Percentiles rank a stretch among this genome's conserved stretches.
Conservation (phyloP, 306 rosid genomes). For the Aeschynomene evenia region DNA sequence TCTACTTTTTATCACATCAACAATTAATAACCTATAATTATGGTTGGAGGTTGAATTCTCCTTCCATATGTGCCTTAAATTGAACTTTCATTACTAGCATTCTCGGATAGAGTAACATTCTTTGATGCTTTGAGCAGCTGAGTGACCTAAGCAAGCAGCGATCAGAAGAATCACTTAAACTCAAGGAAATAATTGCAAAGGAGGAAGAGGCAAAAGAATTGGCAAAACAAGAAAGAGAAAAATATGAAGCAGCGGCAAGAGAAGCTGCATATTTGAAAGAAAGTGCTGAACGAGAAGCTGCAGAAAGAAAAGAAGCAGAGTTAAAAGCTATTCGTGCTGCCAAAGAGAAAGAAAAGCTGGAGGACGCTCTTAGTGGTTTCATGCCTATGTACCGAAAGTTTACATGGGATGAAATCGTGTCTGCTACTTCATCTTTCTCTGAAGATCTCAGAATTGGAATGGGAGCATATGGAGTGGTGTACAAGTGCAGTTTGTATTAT, state of each 20-base stretch:
- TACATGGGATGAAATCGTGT: slow-evolving; percentile 80
- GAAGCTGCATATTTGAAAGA: slow-evolving; percentile 63
- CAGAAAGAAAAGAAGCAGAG: slow-evolving; percentile 70
- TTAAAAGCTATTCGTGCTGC: slow-evolving; percentile 54
- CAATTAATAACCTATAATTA: slow-evolving; percentile 7
- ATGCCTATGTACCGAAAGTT: slow-evolving; percentile 55
- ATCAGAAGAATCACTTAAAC: slow-evolving; percentile 56
- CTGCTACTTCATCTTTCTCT: slow-evolving; percentile 85
- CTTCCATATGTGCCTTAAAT: neutral
- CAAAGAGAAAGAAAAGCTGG: slow-evolving; percentile 68
- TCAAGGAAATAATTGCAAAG: slow-evolving; percentile 55
- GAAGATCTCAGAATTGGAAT: slow-evolving; percentile 77
- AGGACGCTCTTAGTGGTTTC: slow-evolving; percentile 64
- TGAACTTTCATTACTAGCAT: neutral
- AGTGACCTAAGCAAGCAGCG: slow-evolving; percentile 51
- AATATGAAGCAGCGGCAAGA: slow-evolving; percentile 57
- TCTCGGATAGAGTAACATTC: slow-evolving; percentile 30
- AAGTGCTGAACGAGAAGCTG: slow-evolving; percentile 67
- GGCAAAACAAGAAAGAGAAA: slow-evolving; percentile 59
- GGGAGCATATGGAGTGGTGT: slow-evolving; percentile 85
- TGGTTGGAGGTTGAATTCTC: neutral
- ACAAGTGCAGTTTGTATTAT: slow-evolving; percentile 80
- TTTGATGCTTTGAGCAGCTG: slow-evolving; percentile 51
- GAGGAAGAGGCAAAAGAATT: slow-evolving; percentile 56
- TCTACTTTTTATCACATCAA: neutral